phyloP scores from a whole-genome alignment of 1,284 basidiomycete genomes.

The Salmacisia buchloeana region DNA sequence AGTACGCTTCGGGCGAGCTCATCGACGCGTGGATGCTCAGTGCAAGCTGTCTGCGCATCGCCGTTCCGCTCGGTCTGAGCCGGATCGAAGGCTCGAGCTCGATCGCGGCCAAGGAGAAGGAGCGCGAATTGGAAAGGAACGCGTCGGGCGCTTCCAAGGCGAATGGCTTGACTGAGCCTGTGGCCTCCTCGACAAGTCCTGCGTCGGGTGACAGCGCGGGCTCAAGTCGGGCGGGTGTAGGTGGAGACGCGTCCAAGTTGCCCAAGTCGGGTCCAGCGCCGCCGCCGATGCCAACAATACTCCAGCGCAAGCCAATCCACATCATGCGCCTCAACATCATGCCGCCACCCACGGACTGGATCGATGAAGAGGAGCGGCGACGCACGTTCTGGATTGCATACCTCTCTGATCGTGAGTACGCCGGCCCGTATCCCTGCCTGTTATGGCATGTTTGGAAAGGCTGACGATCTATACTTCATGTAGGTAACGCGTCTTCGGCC shows the following conservation, averaged over 20 bases:
- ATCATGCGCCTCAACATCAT: constrained; percentile 7
- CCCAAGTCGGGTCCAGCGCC: no score
- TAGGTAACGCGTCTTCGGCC: constrained; percentile 2
- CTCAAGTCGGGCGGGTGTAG: background rate
- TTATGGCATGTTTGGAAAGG: no score
- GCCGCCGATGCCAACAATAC: no score
- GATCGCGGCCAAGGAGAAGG: background rate
- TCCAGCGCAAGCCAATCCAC: constrained; percentile 4
- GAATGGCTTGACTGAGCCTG: background rate
- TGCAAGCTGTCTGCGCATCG: background rate
- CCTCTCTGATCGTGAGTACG: constrained; percentile 1
- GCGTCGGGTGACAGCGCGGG: background rate
- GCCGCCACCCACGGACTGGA: constrained; percentile 11
- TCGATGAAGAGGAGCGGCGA: constrained; percentile 18
- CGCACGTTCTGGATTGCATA: constrained; percentile 10
- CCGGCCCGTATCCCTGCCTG: background rate
- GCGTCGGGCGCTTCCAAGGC: background rate
- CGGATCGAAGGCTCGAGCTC: background rate
- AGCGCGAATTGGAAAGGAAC: background rate
- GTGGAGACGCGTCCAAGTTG: no score
- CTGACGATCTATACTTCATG: no score
- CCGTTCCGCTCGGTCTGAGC: background rate
- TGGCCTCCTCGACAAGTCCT: background rate
- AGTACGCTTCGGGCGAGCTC: constrained; percentile 30
- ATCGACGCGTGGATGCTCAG: constrained; percentile 34